Evolutionary conservation across 495 filamentous ascomycete species (phyloP).

Genomic region (Aspergillus sclerotiicarbonarius): DNA sequence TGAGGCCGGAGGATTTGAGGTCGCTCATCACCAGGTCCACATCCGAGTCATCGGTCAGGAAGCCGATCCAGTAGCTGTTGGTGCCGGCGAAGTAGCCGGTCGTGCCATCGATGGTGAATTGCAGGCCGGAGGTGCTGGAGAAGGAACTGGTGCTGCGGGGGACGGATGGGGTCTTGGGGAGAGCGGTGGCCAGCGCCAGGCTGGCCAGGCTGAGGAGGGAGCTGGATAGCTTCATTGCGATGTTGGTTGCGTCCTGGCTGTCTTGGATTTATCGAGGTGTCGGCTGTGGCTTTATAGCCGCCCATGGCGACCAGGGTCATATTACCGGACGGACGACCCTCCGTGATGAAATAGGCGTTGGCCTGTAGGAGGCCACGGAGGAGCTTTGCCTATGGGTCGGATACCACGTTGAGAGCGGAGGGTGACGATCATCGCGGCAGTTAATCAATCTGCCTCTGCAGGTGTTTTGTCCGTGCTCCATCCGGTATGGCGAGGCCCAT

Average conservation of each 20-base stretch:
- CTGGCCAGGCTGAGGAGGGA: slow-evolving; percentile 61
- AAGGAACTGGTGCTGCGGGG: slow-evolving; percentile 1
- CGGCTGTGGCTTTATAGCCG: background rate
- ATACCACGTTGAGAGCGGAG: slow-evolving; percentile 2
- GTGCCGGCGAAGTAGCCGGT: slow-evolving; percentile 65
- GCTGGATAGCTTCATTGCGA: slow-evolving; percentile 14
- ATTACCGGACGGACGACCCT: background rate
- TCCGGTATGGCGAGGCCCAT: slow-evolving; percentile 9
- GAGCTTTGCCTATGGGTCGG: background rate
- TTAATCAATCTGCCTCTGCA: slow-evolving; percentile 10
- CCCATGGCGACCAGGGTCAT: background rate
- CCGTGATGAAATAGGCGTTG: background rate
- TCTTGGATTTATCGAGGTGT: background rate
- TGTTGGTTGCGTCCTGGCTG: background rate
- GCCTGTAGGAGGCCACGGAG: background rate
- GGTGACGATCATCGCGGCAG: background rate
- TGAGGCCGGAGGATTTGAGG: slow-evolving; percentile 53
- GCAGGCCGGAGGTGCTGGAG: slow-evolving; percentile 43
- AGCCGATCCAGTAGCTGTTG: slow-evolving; percentile 74
- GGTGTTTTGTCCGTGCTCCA: slow-evolving; percentile 11
- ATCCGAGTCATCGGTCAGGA: slow-evolving; percentile 62
- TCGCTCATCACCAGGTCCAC: slow-evolving; percentile 57
- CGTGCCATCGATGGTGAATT: slow-evolving; percentile 62
- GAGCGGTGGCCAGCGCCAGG: slow-evolving; percentile 21
- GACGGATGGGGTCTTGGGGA: background rate